Base-by-base conservation (phyloP, 2,329 filamentous ascomycete genomes). In the Calonectria henricotiae region DNA sequence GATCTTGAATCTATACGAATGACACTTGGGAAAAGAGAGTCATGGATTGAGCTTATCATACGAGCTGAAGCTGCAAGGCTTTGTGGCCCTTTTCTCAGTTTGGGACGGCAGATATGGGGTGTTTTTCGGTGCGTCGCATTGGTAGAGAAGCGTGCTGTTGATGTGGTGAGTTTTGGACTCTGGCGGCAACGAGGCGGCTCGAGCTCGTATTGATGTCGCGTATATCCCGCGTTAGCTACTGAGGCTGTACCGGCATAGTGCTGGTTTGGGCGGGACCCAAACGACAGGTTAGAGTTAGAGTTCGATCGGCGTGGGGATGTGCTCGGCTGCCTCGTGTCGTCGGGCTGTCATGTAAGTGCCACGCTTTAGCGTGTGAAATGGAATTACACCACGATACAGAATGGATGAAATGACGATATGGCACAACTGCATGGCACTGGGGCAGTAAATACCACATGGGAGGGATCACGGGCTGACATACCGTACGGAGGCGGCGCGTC, bases 251-350 rank as follows among this genome's bases (percentile, higher is more conserved):
- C 37, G 51, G 13, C 20, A 13, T 49, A 9, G 23, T 49, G 46
- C 15, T 49, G 35, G 51, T 39, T 58, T 17, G 11, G 15, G 51
- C 51, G 51, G 8, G 51, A 39, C 12, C 51, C 35, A 23, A 35
- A 4, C 32, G 12, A 12, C 51, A n/a, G 32, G 51, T 37, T 55
- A 23, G 51, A 39, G 32, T 58, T 58, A 58, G 35, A 58, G 51
- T 58, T 58, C 35, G 51, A 58, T 58, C 51, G n/a, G 51, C 51
- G 51, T 37, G 51, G 51, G 51, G 51, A 39, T 54, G 49, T 30
- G 8, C n/a, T 37, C 35, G 51, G 51, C 47, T 51, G 20, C 51
- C 32, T 39, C 35, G 23, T 17, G 13, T 12, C 35, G 13, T 12
- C 35, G 23, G 20, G 51, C 30, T 58, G 32, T 25, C 30, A 25